These are phyloP conservation scores for Coleophoma crateriformis DNA, from an alignment of 2,329 filamentous ascomycete species.

Conservation along the genomic window DNA sequence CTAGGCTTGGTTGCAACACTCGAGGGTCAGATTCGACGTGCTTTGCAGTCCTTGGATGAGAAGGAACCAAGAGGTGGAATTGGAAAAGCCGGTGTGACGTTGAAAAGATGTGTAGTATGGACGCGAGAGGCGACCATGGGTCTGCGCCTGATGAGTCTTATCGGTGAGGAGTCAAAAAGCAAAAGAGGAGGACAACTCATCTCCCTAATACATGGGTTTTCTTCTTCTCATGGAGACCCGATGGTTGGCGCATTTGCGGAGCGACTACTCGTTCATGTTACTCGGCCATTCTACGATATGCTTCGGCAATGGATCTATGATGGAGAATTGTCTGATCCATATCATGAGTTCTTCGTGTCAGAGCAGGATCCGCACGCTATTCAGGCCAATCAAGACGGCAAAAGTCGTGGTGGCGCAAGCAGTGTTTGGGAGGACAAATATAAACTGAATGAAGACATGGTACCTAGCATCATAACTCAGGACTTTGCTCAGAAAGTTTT, in stretches of 20 bases:
- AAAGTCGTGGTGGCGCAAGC: conserved; percentile 59
- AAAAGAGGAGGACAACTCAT: conserved; percentile 89
- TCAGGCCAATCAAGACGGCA: conserved; percentile 37
- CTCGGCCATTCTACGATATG: conserved; percentile 94
- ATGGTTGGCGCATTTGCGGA: conserved; percentile 93
- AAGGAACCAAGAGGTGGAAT: conserved; percentile 62
- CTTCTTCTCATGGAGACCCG: conserved; percentile 89
- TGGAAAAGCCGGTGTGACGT: conserved; percentile 82
- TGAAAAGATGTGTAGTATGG: conserved; percentile 96
- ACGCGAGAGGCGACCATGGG: conserved; percentile 96
- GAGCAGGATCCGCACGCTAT: conserved; percentile 61
- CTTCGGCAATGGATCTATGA: conserved; percentile 97
- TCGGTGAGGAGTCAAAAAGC: conserved; percentile 83
- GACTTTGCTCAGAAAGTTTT: conserved; percentile 97
- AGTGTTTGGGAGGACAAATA: conserved; percentile 99
- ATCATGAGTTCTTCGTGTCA: conserved; percentile 89
- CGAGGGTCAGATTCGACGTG: conserved; percentile 84
- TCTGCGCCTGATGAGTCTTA: conserved; percentile 84
- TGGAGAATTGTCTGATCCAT: conserved; percentile 94
- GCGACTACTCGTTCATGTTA: conserved; percentile 78
- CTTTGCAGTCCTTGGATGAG: conserved; percentile 69
- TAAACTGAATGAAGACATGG: conserved; percentile 76
- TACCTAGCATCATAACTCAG: conserved; percentile 86
- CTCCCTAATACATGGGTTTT: conserved; percentile 87
- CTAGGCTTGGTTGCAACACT: conserved; percentile 85